A percentile compares a stretch with the other conserved stretches of the same genome.
Conservation (phyloP, 139 green algal genomes). For the Coelastrella sp. region DNA sequence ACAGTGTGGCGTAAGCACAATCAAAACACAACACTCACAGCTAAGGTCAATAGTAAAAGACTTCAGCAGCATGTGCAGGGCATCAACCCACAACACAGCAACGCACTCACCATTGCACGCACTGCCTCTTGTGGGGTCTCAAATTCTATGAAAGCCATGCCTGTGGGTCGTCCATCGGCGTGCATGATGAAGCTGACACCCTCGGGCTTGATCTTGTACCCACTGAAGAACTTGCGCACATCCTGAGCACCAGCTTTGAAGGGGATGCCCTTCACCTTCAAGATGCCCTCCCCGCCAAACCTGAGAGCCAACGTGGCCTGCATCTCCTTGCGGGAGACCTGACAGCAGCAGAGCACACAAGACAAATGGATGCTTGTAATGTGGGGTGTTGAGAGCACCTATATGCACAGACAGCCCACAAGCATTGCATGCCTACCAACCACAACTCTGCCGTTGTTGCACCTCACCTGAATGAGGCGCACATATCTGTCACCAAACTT, state of each 20-base stretch:
- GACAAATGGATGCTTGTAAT: too few relatives aligned
- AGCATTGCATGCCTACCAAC: too few relatives aligned
- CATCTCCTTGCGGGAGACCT: conserved; percentile 78
- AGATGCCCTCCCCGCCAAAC: conserved; percentile 77
- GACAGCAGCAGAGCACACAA: not conserved
- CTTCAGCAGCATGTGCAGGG: not conserved
- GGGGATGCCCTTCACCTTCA: conserved; percentile 84
- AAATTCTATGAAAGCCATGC: conserved; percentile 93
- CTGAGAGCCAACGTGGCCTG: conserved; percentile 72
- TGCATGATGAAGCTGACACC: conserved; percentile 86
- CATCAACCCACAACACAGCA: too few relatives aligned
- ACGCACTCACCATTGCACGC: conserved; percentile 65
- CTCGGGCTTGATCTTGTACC: conserved; percentile 72
- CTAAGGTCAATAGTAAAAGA: not conserved
- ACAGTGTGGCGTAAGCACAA: too few relatives aligned
- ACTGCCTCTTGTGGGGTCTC: conserved; percentile 76
- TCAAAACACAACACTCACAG: too few relatives aligned
- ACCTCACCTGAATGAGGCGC: conserved; percentile 66
- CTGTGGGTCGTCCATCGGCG: conserved; percentile 79
- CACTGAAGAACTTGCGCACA: conserved; percentile 71
- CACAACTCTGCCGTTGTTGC: not conserved
- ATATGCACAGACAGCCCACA: too few relatives aligned
- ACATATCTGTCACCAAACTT: conserved; percentile 79
- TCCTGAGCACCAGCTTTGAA: conserved; percentile 67
- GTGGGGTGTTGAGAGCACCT: too few relatives aligned